Evolutionary conservation across 2,329 filamentous ascomycete genomes (phyloP), one percentile per base, ranked within the genome.

Genomic region (Talaromyces amestolkiae): DNA sequence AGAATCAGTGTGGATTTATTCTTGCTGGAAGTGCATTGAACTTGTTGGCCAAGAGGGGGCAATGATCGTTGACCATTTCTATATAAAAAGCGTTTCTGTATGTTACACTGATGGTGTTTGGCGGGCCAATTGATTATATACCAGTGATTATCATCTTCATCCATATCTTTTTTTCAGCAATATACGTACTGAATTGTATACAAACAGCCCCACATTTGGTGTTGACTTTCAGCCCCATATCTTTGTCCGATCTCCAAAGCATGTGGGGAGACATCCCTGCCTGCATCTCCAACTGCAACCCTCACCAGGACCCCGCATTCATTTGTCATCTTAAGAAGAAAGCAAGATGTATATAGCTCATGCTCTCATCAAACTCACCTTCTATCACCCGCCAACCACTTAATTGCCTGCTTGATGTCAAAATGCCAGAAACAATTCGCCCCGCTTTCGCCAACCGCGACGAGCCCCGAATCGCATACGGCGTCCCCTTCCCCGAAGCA

Each of bases 21-120:
- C 83, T 99, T 60, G 95, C 95, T 0, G 95, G 95, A 3, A 97
- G 92, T 77, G 95, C 95, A 49, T 79, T 99, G 80, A 99, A 99
- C 79, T 76, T 98, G 77, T 80, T 99, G 72, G 91, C 93, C 54
- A 82, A 83, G 74, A 89, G 89, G 84, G 72, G 71, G 10, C 65
- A 64, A 53, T 68, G 60, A 63, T 58, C 19, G 47, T 17, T 5
- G 13, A n/a, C 10, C n/a, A 27, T 39, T 41, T 27, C 24, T 17
- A 27, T 58, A 53, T 33, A 33, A 39, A 31, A 56, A 56, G 53
- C 53, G 33, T 22, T 39, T 54, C 27, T 35, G 10, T 13, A n/a
- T 39, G 49, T 33, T 31, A 33, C 33, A 53, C 49, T 61, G 35
- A 58, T 49, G 58, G 41, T 41, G 54, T 58, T 51, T 64, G 45